Evolutionary conservation across 139 green algal genomes (phyloP).

Genomic region (Yamagishiella unicocca): DNA sequence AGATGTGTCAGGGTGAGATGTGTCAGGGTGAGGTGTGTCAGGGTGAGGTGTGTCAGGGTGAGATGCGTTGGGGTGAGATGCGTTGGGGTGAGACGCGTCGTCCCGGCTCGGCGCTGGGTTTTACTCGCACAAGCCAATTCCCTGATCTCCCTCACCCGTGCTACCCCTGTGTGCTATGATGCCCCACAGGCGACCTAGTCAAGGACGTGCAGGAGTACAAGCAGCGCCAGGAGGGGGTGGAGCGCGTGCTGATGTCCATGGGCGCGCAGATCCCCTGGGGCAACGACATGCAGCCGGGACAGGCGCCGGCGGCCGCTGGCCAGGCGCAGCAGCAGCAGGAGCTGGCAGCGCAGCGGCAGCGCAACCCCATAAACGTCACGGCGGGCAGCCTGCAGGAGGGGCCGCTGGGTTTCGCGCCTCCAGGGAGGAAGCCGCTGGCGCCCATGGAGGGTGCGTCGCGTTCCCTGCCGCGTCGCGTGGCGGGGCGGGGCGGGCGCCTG

Average conservation of each 20-base stretch:
- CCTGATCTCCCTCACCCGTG: neutral
- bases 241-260: slow-evolving; percentile 19
- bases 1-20: too few species aligned
- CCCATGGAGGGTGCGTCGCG: neutral
- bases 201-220: neutral
- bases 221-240: slow-evolving; percentile 17
- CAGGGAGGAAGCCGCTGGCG: neutral
- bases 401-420: neutral
- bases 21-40: too few species aligned
- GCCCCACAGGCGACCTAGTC: slow-evolving; percentile 22
- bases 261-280: slow-evolving; percentile 13
- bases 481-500: too few species aligned
- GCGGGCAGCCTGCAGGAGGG: neutral
- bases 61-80: too few species aligned
- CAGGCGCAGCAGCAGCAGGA: neutral
- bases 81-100: too few species aligned
- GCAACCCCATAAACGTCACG: slow-evolving; percentile 30
- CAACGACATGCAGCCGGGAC: neutral
- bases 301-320: neutral
- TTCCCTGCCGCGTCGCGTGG: too few species aligned
- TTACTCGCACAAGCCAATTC: too few species aligned
- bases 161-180: neutral
- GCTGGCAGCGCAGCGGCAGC: neutral
- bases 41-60: too few species aligned
- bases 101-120: too few species aligned